These are phyloP conservation scores for Rhodamnia argentea DNA, from an alignment of 345 rosid species.

Conservation along the genomic window DNA sequence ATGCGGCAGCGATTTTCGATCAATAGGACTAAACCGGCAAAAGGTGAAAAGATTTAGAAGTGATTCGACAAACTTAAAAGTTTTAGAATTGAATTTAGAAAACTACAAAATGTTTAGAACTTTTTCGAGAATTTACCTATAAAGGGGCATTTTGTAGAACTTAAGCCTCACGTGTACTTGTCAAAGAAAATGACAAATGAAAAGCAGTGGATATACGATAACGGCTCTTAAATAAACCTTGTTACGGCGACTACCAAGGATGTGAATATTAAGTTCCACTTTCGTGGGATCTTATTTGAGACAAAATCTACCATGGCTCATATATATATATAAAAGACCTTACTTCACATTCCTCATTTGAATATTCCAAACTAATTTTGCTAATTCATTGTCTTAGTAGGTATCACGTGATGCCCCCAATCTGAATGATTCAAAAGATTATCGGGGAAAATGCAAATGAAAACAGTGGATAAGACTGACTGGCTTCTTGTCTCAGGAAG, in stretches of 20 bases:
- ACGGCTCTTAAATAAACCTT: neutral
- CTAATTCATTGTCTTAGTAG: neutral
- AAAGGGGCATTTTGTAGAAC: neutral
- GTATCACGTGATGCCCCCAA: neutral
- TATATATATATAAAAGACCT: neutral
- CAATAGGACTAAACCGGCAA: no score
- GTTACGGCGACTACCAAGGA: neutral
- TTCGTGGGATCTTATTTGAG: neutral
- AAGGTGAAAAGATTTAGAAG: no score
- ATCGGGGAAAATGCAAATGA: neutral
- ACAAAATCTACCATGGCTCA: neutral
- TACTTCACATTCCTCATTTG: neutral
- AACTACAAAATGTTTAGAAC: no score
- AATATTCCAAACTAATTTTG: neutral
- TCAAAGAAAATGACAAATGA: neutral
- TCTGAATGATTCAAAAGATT: neutral
- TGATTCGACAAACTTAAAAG: no score
- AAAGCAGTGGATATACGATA: neutral
- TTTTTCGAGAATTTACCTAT: no score
- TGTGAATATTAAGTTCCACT: neutral
- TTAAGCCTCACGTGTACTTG: neutral
- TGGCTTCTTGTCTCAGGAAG: neutral
- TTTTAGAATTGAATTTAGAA: no score
- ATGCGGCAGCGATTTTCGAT: no score
- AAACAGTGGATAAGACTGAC: neutral